Base-by-base conservation (phyloP, 202 grass and related monocot species). In the Carex arenaria region DNA sequence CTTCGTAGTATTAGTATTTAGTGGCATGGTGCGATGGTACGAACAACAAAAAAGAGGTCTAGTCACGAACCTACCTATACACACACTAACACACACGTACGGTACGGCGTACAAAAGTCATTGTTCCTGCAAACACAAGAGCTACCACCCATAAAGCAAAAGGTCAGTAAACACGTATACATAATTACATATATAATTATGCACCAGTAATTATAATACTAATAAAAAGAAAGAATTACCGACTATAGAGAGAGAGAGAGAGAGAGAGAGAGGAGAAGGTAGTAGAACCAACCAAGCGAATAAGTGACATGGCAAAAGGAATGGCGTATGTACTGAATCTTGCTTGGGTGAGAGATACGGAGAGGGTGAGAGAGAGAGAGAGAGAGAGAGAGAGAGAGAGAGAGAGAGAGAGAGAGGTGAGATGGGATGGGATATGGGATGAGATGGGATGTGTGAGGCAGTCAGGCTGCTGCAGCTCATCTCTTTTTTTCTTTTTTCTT, bases 371-470 rank as follows among this genome's bases (percentile, higher is more conserved):
- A 43, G 7, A 71, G 67, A 64, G 2, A 43, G 57, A 38, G 68
- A 31, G 31, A 11, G 82, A n/a, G 19, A 22, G 36, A 77, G 20
- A 77, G n/a, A n/a, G n/a, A n/a, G n/a, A n/a, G n/a, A n/a, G n/a
- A 54, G 3, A 23, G 56, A 15, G 10, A 64, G 23, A 43, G 57
- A 38, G 68, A 31, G 31, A 11, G 82, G 14, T 11, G 45, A 61
- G 73, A 80, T 80, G 84, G 72, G 84, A 85, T 75, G 22, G 13
- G 78, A 49, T 80, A 60, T 80, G 76, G 19, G 52, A 78, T 52
- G 51, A 68, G 80, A 56, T 76, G 67, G 42, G 68, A 63, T 63
- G 70, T 52, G 70, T 49, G 71, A 40, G 61, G 83, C 59, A 64
- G 83, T 62, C 70, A 66, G 70, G 5, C 57, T 40, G 5, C 57